Evolutionary conservation across 441 rosid species (phyloP), one percentile per base, ranked within the genome.

Genomic region (Arabidopsis lyrata): DNA sequence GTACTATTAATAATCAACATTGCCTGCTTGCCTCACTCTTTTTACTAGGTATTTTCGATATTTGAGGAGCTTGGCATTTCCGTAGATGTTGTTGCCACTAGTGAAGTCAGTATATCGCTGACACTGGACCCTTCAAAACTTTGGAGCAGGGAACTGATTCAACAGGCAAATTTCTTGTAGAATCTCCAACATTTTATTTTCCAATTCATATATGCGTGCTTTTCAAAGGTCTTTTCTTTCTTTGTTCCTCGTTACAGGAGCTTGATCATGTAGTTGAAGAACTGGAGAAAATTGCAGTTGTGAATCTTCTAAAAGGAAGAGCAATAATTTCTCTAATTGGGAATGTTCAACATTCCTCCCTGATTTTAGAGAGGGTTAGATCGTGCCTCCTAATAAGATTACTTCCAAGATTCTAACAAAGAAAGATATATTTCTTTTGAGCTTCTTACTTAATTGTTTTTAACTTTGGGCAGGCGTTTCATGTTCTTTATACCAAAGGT

Each of bases 91-190:
- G 98, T 93, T 59, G 98, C 98, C 62, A 93, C 95, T 12, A 93
- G 98, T 81, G 98, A 93, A 90, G 98, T 93, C 80, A 93, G 97
- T 77, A 83, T 93, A 78, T 93, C 98, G 29, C 78, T 93, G 84
- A 93, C 98, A 45, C 56, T 93, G 75, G 97, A 93, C 76, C 98
- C 97, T 4, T 89, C 97, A 58, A 90, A 90, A 81, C 87, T 93
- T 41, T 93, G 98, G 97, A 88, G 98, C 80, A 87, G 97, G 81
- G 98, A 93, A 72, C 85, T 93, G 18, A 93, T 93, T 77, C 95
- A 89, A 80, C 97, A 89, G 95, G 98, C 86, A 84, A 84, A 90
- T 59, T 50, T 48, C 48, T 56, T 69, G 45, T 49, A 32, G 44
- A 16, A 49, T 63, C 35, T 7, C n/a, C 12, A 52, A 47, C 61